Percentiles rank a stretch among this genome's conserved stretches.
phyloP scores from a whole-genome alignment of 495 filamentous ascomycete species.

The Elasticomyces elasticus region DNA sequence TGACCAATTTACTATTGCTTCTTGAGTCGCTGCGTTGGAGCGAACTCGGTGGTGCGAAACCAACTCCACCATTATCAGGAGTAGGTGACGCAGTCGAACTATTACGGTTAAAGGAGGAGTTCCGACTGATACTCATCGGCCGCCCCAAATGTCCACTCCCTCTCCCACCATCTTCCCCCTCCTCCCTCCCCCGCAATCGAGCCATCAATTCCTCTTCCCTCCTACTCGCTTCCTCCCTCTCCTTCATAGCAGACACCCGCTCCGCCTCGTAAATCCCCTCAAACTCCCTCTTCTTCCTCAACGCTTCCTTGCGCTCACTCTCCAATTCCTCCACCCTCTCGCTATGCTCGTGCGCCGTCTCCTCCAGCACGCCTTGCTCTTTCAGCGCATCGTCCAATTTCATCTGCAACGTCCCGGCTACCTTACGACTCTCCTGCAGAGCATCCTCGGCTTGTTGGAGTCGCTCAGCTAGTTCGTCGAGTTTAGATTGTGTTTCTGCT shows the following conservation, averaged over 20 bases:
- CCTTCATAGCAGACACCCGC: constrained; percentile 73
- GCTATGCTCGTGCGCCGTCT: constrained; percentile 70
- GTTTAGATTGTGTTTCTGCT: constrained; percentile 62
- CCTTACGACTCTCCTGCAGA: constrained; percentile 72
- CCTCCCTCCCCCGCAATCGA: constrained; percentile 82
- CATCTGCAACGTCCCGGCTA: constrained; percentile 73
- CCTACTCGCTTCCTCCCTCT: constrained; percentile 77
- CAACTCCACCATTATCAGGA: constrained; percentile 34
- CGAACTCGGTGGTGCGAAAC: constrained; percentile 82
- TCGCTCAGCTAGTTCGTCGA: constrained; percentile 76
- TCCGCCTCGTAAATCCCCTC: constrained; percentile 85
- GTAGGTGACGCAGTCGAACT: constrained; percentile 35
- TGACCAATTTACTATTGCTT: constrained; percentile 74
- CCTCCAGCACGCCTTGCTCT: constrained; percentile 79
- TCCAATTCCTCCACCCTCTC: constrained; percentile 67
- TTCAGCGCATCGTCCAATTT: constrained; percentile 74
- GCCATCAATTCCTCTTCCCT: constrained; percentile 81
- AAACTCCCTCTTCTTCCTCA: constrained; percentile 74
- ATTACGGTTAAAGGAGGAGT: constrained; percentile 20
- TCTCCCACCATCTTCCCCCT: constrained; percentile 54
- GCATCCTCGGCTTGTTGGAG: constrained; percentile 68
- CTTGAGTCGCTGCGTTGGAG: constrained; percentile 70
- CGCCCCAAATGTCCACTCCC: constrained; percentile 50
- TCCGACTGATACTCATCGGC: constrained; percentile 5
- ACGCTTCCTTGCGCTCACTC: constrained; percentile 67